Evolutionary conservation across 78 protist genomes (phyloP).

Genomic region (Tieghemostelium lacteum): DNA sequence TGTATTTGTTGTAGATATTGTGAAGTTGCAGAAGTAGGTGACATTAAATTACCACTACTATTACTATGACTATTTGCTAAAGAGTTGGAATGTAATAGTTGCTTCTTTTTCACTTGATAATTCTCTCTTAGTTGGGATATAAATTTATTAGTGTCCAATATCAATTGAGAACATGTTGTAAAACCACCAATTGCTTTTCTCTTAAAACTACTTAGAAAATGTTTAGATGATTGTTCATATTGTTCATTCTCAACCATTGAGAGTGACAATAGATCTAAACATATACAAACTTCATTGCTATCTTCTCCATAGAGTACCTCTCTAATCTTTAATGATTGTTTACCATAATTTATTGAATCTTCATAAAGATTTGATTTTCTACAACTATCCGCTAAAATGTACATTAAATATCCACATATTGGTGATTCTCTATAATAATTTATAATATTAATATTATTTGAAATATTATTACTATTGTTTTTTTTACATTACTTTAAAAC

Average conservation of each 20-base stretch:
- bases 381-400: constrained; percentile 64
- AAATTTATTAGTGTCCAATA: neutral
- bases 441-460: neutral
- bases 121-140: neutral
- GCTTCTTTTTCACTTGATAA: neutral
- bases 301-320: constrained; percentile 40
- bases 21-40: neutral
- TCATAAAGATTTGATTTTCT: constrained; percentile 41
- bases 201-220: constrained; percentile 29
- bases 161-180: constrained; percentile 36
- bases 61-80: neutral
- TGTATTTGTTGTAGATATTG: neutral
- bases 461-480: neutral
- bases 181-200: constrained; percentile 26
- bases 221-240: constrained; percentile 8
- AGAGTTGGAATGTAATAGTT: neutral
- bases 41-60: neutral
- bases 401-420: constrained; percentile 62
- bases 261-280: constrained; percentile 40
- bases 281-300: constrained; percentile 70
- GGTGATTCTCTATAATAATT: constrained; percentile 45
- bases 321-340: constrained; percentile 42
- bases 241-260: neutral
- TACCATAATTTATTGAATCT: constrained; percentile 37
- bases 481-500: constrained; percentile 22